These are phyloP conservation scores for Boechera retrofracta DNA, from an alignment of 345 rosid species.

Conservation along the genomic window DNA sequence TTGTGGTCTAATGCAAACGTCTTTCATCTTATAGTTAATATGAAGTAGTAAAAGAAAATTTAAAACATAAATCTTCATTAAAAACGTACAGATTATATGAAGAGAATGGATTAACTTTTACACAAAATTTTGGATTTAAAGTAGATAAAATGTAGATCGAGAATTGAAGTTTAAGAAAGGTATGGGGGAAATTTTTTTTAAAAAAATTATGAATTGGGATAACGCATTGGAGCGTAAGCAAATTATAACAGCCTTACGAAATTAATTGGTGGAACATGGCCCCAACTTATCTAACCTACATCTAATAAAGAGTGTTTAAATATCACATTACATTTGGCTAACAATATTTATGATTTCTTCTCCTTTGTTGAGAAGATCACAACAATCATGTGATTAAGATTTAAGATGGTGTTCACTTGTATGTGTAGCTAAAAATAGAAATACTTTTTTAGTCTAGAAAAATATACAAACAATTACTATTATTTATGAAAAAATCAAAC, in stretches of 20 bases:
- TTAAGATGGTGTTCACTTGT: slow-evolving; percentile 16
- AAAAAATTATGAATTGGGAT: neutral
- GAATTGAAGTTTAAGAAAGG: neutral
- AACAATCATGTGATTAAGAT: slow-evolving; percentile 29
- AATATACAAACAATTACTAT: neutral
- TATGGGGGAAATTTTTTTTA: no score
- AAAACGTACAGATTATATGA: no score
- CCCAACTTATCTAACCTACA: neutral
- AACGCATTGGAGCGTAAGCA: slow-evolving; percentile 5
- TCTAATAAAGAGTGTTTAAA: neutral
- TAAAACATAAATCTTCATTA: no score
- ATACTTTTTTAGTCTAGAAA: neutral
- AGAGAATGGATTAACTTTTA: no score
- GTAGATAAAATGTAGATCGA: neutral
- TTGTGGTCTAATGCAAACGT: no score
- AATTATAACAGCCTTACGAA: slow-evolving; percentile 13
- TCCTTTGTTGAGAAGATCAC: slow-evolving; percentile 13
- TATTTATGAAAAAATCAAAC: neutral
- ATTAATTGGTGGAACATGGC: slow-evolving; percentile 8
- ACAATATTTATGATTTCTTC: slow-evolving; percentile 1
- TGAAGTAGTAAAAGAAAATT: no score
- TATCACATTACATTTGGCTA: slow-evolving; percentile 7
- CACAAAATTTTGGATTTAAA: no score
- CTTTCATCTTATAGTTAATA: no score
- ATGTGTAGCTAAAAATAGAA: slow-evolving; percentile 27